phyloP scores from a whole-genome alignment of 192 early-diverging fungal genomes.

The Coemansia sp. region DNA sequence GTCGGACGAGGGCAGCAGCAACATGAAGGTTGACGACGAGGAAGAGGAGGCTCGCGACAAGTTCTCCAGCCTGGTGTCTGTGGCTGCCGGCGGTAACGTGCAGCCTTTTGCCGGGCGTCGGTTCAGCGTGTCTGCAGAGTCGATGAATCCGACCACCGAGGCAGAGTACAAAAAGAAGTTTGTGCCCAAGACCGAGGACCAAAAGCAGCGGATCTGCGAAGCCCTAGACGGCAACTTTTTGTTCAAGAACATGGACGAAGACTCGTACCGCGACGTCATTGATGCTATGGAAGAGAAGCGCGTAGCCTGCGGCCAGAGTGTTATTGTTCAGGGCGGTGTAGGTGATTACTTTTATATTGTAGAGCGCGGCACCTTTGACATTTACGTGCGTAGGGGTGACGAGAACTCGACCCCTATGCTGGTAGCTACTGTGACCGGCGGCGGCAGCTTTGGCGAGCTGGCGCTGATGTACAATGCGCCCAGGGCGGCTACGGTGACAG shows the following conservation, averaged over 20 bases:
- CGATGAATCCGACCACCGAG: conserved; percentile 83
- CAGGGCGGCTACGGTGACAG: conserved; percentile 90
- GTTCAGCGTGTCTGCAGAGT: conserved; percentile 94
- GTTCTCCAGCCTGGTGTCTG: conserved; percentile 56
- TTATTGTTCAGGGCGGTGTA: conserved; percentile 93
- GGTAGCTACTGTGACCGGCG: conserved; percentile 76
- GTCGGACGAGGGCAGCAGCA: conserved; percentile 42
- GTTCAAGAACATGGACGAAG: conserved; percentile 93
- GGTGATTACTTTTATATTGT: conserved; percentile 99
- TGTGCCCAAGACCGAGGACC: conserved; percentile 85
- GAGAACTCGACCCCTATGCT: conserved; percentile 63
- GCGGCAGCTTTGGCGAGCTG: conserved; percentile 96
- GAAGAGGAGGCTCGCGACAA: conserved; percentile 65
- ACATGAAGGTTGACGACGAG: conserved; percentile 63
- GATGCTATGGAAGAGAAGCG: conserved; percentile 95
- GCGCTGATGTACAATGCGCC: conserved; percentile 99
- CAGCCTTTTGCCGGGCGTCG: conserved; percentile 85
- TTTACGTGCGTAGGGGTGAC: conserved; percentile 71
- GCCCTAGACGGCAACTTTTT: conserved; percentile 90
- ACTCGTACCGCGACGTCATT: conserved; percentile 90
- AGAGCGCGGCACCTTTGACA: conserved; percentile 90
- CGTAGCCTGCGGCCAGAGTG: conserved; percentile 62
- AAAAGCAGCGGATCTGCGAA: conserved; percentile 74
- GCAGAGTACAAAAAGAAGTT: conserved; percentile 81
- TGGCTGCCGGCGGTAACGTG: conserved; percentile 51